Evolutionary conservation across 1,139 yeast genomes (phyloP), one percentile per base, ranked within the genome.

Genomic region (Yamadazyma buinensis): DNA sequence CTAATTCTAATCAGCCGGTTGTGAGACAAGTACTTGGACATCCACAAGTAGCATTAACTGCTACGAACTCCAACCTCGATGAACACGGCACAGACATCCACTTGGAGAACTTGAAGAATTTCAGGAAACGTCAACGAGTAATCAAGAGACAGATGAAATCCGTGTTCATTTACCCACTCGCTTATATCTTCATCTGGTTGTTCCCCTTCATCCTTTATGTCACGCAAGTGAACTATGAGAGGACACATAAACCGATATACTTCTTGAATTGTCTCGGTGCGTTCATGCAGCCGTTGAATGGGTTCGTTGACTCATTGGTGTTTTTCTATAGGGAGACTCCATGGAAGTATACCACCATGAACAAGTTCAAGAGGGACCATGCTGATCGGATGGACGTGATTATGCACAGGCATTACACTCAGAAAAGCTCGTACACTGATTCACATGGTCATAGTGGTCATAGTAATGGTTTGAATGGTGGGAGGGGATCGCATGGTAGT

Each of bases 91-190:
- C 37, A 22, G 66, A 64, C 23, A 64, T 84, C 37, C 86, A 81
- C 42, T 65, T 69, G 25, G 83, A 81, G 35, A 76, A 80, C 39
- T 67, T 80, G 55, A 68, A 67, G 30, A 72, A 68, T 42, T 82
- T 83, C 59, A 71, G 78, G 42, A 60, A 66, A 37, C 67, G 92
- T 21, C 80, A 86, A 44, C 59, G 70, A 25, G 71, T 77, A 45
- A 84, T 88, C 37, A 80, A 82, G 50, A 80, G 80, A 40, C 95
- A 87, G 57, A 79, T 86, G 73, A 80, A 80, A 46, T 71, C 84
- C 14, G 82, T 88, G 33, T 86, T 88, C 55, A 70, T 88, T 27
- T 88, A 88, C 54, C 97, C 97, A 1, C 63, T 83, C 27, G 84
- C 95, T 1, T 88, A 86, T 55, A 67, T 84, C 37, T 66, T 84